Evolutionary conservation across 495 filamentous ascomycete genomes (phyloP).

Genomic region (Barbatosphaeria neglecta): DNA sequence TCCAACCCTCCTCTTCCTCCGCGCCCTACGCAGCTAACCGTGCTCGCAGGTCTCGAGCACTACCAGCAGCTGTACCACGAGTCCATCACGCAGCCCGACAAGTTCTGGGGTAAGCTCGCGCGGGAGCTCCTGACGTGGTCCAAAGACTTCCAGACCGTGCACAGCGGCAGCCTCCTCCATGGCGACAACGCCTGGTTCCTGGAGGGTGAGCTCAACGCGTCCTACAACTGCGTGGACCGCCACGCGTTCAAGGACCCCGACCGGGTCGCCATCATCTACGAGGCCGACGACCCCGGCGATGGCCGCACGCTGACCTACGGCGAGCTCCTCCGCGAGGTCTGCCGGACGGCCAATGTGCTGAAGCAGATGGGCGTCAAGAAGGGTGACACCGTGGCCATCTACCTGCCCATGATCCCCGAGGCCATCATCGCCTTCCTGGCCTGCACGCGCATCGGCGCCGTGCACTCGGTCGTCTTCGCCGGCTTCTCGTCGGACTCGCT

Average conservation of each 20-base stretch:
- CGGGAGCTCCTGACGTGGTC: constrained; percentile 87
- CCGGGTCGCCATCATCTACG: constrained; percentile 93
- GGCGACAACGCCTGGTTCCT: constrained; percentile 93
- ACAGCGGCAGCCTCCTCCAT: constrained; percentile 59
- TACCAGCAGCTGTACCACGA: constrained; percentile 93
- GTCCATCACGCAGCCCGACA: constrained; percentile 80
- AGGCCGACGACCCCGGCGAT: constrained; percentile 82
- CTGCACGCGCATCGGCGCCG: constrained; percentile 81
- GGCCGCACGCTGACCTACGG: constrained; percentile 86
- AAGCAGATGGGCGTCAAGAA: constrained; percentile 94
- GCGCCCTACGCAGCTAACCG: constrained; percentile 9
- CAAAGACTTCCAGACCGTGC: constrained; percentile 84
- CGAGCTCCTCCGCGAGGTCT: constrained; percentile 90
- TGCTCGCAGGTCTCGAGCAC: constrained; percentile 53
- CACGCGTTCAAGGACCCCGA: constrained; percentile 89
- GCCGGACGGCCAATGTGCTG: constrained; percentile 69
- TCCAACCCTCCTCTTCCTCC: no score
- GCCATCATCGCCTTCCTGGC: constrained; percentile 86
- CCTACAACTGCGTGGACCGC: constrained; percentile 94
- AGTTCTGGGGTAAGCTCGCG: constrained; percentile 81
- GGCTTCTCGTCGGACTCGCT: constrained; percentile 97
- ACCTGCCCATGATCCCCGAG: constrained; percentile 98
- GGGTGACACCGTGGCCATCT: constrained; percentile 94
- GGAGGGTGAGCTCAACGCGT: constrained; percentile 87
- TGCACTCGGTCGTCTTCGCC: constrained; percentile 98